Evolutionary conservation across 108 stramenopile genomes (phyloP).

Genomic region (Nannochloropsis gaditana): DNA sequence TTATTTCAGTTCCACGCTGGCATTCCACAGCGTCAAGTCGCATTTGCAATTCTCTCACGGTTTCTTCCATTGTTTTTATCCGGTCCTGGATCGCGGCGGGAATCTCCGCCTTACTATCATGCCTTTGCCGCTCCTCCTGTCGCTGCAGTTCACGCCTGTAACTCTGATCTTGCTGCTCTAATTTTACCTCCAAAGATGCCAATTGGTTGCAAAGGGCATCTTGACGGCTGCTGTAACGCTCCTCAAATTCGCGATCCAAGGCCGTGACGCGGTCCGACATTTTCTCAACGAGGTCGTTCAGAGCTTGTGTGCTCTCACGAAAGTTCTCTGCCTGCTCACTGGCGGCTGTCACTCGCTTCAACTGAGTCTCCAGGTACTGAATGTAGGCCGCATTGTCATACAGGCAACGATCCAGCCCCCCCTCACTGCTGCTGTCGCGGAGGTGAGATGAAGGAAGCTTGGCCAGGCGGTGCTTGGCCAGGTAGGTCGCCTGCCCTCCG

Average conservation of each 20-base stretch:
- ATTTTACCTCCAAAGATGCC: neutral
- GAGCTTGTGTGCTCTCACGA: neutral
- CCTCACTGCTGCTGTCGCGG: neutral
- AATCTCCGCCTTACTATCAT: neutral
- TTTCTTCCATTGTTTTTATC: neutral
- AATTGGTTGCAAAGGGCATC: neutral
- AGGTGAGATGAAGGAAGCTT: neutral
- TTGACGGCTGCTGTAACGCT: neutral
- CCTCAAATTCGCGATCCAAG: neutral
- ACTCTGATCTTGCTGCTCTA: neutral
- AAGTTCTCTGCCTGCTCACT: neutral
- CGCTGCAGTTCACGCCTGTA: neutral
- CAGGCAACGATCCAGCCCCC: neutral
- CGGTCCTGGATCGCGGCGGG: neutral
- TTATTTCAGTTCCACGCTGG: neutral
- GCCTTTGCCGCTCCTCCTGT: neutral
- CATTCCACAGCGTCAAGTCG: neutral
- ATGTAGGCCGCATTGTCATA: neutral
- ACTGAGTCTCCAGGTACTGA: neutral
- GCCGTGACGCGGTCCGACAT: neutral
- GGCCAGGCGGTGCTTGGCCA: neutral
- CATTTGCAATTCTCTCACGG: neutral
- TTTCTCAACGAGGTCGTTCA: neutral
- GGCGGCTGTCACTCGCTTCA: neutral
- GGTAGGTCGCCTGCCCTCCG: neutral